Evolutionary conservation across 2,329 filamentous ascomycete species (phyloP), one percentile per base, ranked within the genome.

Genomic region (Phoma herbarum): DNA sequence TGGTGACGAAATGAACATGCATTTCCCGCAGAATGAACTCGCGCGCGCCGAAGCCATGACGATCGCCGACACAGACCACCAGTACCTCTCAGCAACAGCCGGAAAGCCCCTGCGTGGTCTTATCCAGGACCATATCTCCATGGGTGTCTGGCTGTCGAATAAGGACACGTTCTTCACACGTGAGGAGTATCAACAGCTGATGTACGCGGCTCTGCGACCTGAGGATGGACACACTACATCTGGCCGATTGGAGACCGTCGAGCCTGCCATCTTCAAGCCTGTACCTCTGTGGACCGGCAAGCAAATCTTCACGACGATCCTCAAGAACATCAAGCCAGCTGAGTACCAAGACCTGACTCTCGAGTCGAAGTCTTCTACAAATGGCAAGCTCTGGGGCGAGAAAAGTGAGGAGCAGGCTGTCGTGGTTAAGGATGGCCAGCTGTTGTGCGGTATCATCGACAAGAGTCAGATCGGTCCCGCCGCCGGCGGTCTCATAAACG

Each of bases 1-100:
- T 73, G 95, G 95, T 77, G 95, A 99, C 75, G 95, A 99, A 78
- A 99, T 99, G 95, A 99, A 99, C 77, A 96, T 99, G 93, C 95
- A 99, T 79, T 98, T 99, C 73, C 95, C 95, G 1, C 95, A 99
- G 70, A 98, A 97, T 68, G 96, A 98, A 75, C 84, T 98, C 64
- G 95, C 95, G 16, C 86, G 95, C 67, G 91, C 94, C 2, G 95
- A 99, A 80, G 95, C 95, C 2, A 85, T 96, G 66, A 91, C 93
- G 67, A 89, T 99, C 70, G 95, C 95, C 35, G 94, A 98, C 75
- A 97, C 95, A 2, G 94, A 99, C 75, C 93, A 97, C 73, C 95
- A 99, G 72, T 99, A 99, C 75, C 85, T 99, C 33, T 96, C 93
- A 31, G 92, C 90, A 20, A 99, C 95, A 3, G 91, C 92, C 16